Conservation (phyloP, 805 yeast genomes). For the Saccharomyces eubayanus region DNA sequence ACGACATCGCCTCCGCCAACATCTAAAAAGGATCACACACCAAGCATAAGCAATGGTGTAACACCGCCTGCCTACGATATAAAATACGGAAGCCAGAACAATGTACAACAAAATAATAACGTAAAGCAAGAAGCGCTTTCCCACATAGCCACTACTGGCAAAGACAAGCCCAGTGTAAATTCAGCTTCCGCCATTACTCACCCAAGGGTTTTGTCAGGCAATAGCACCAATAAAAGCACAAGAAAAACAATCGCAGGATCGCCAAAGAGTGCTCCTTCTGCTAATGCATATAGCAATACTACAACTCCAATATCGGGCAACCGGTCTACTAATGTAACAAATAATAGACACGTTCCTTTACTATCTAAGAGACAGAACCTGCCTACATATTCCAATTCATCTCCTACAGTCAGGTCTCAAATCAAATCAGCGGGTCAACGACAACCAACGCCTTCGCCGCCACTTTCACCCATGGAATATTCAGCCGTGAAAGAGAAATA, state of each 20-base stretch:
- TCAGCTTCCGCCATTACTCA: not conserved
- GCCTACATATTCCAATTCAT: not conserved
- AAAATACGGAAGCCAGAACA: not conserved
- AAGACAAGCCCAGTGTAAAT: not conserved
- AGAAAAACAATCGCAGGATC: not conserved
- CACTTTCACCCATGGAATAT: conserved; percentile 1
- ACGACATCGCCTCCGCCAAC: conserved; percentile 1
- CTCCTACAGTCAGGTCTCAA: not conserved
- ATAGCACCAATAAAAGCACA: not conserved
- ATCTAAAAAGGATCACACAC: not conserved
- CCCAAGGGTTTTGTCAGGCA: not conserved
- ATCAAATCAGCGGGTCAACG: not conserved
- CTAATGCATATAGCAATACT: not conserved
- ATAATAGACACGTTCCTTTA: not conserved
- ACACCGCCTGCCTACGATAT: not conserved
- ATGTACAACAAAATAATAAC: not conserved
- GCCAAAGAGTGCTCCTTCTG: not conserved
- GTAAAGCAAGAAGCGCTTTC: not conserved
- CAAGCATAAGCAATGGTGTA: not conserved
- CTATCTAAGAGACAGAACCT: not conserved
- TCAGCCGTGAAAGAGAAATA: conserved; percentile 12
- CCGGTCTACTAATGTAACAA: not conserved
- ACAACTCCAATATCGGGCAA: not conserved
- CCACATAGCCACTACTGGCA: not conserved
- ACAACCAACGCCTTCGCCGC: conserved; percentile 4